Evolutionary conservation across 2,329 filamentous ascomycete species (phyloP), one percentile per base, ranked within the genome.

Genomic region (Beauveria scarabaeidicola): DNA sequence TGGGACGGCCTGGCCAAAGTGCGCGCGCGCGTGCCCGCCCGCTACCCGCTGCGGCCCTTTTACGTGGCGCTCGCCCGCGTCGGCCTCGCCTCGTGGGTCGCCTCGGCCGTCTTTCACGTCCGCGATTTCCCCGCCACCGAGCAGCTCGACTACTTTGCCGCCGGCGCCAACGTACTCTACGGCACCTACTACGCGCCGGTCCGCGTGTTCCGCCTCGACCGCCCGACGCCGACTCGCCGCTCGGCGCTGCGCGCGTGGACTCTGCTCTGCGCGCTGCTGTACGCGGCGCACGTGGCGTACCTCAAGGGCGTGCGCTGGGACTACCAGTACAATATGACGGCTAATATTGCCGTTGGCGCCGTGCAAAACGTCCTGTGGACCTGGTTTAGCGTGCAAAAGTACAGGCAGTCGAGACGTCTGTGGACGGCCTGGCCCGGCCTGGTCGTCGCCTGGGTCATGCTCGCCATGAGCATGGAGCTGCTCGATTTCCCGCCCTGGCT

Each of bases 281-380:
- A 96, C 72, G 69, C 80, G 27, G 77, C 82, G 58, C 94, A 99
- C 70, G 85, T 97, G 52, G 81, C 78, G 50, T 99, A 96, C 72
- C 80, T 99, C 58, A 90, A 88, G 69, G 84, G 91, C 66, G 90
- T 92, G 78, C 78, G 81, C 19, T 99, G 94, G 89, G 89, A 97
- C 73, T 99, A 99, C 72, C 89, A 88, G 5, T 99, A 99, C 76
- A 99, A 99, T 72, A 97, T 99, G 91, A 85, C 88, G 1, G 94
- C 92, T 55, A 99, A 97, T 68, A 89, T 99, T 21, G 84, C 82
- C 3, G 83, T 89, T 11, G 94, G 94, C 3, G 78, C 91, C 44
- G 72, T 92, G 5, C 87, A 91, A 69, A 96, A 97, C 68, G 56
- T 86, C 4, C 75, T 97, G 61, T 97, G 94, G 94, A 89, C 81